These are phyloP conservation scores for Mycosphaerelloides madeirae DNA, from an alignment of 2,329 filamentous ascomycete genomes.

Conservation along the genomic window DNA sequence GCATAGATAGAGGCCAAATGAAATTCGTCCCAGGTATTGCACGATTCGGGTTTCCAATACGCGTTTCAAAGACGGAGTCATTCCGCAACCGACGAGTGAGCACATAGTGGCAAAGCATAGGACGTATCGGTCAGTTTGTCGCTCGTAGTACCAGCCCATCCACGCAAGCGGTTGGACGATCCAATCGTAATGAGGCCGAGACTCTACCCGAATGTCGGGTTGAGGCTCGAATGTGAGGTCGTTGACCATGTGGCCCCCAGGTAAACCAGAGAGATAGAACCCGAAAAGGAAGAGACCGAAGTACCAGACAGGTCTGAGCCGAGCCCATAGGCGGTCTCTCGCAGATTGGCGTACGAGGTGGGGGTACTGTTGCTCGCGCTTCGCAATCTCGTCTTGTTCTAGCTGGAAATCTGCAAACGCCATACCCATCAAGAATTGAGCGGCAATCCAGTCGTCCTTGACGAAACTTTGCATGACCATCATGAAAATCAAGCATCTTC, in stretches of 20 bases:
- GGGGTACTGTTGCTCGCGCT: background rate
- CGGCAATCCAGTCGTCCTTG: constrained; percentile 15
- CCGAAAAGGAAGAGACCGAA: constrained; percentile 9
- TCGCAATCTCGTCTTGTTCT: constrained; percentile 1
- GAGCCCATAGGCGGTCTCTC: background rate
- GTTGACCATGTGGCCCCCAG: background rate
- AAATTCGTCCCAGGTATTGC: constrained; percentile 58
- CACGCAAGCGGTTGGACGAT: constrained; percentile 6
- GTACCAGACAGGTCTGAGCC: background rate
- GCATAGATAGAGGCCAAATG: constrained; percentile 42
- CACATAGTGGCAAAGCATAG: constrained; percentile 9
- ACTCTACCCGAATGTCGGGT: background rate
- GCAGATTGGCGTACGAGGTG: background rate
- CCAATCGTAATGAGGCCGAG: constrained; percentile 10
- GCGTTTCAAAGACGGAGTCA: constrained; percentile 35
- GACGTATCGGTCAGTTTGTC: constrained; percentile 12
- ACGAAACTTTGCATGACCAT: constrained; percentile 6
- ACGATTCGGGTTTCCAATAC: constrained; percentile 48
- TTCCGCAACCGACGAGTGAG: constrained; percentile 9
- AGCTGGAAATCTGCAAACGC: constrained; percentile 13
- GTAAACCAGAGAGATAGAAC: constrained; percentile 11
- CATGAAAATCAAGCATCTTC: constrained; percentile 1
- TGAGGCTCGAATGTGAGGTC: background rate
- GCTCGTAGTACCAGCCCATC: constrained; percentile 6
- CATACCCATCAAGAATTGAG: constrained; percentile 13